phyloP scores from a whole-genome alignment of 495 filamentous ascomycete species.

The Apiosordaria backusii region DNA sequence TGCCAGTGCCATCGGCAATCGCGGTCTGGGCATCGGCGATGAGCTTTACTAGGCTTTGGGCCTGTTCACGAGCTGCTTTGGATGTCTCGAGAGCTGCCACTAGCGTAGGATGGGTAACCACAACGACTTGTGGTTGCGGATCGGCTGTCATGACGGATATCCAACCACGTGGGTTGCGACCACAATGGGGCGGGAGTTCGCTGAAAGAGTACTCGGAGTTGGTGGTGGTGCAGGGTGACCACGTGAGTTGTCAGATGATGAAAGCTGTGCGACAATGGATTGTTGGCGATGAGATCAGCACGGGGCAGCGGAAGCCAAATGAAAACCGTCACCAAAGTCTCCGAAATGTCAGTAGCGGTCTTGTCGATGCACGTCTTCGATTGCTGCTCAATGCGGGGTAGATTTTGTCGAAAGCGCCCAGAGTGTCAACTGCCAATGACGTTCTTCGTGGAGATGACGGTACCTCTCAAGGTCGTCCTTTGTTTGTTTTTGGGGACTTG shows the following conservation, averaged over 20 bases:
- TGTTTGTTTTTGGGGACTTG: neutral
- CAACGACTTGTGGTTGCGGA: slow-evolving; percentile 45
- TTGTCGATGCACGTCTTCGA: neutral
- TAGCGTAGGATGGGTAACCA: slow-evolving; percentile 68
- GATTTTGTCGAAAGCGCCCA: neutral
- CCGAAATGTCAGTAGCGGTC: neutral
- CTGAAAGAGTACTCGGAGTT: neutral
- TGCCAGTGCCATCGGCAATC: slow-evolving; percentile 23
- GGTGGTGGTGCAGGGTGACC: neutral
- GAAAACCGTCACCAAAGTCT: neutral
- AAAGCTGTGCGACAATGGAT: slow-evolving; percentile 9
- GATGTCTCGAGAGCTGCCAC: slow-evolving; percentile 68
- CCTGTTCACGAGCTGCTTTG: slow-evolving; percentile 66
- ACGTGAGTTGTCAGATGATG: neutral
- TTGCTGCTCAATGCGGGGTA: neutral
- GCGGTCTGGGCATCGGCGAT: slow-evolving; percentile 47
- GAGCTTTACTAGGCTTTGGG: slow-evolving; percentile 60
- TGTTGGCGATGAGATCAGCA: slow-evolving; percentile 10
- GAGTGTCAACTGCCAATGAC: neutral
- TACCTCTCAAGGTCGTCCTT: neutral
- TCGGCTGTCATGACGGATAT: neutral
- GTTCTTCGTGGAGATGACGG: neutral
- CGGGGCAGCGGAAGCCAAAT: slow-evolving; percentile 1
- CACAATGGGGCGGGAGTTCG: neutral
- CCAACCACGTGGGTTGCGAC: neutral